Percentiles rank a stretch among this genome's conserved stretches.
Evolutionary conservation across 2,329 filamentous ascomycete genomes (phyloP).

Genomic region (Aspergillus luchuensis): DNA sequence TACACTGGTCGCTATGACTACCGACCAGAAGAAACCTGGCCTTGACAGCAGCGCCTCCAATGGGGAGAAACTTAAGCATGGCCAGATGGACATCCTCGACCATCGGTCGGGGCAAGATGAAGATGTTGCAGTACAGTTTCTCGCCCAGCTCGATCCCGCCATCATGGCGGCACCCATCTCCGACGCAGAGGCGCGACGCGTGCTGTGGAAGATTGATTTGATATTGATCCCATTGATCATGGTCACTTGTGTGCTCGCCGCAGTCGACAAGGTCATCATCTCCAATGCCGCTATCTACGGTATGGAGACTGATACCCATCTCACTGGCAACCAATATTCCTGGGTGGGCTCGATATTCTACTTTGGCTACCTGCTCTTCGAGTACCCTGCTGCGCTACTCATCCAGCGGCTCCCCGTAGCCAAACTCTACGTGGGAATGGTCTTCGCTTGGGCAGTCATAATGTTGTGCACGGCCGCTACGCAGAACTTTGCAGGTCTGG

Average conservation of each 20-base stretch:
- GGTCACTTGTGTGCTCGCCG: conserved; percentile 1
- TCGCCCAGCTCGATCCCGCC: conserved; percentile 1
- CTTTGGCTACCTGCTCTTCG: conserved; percentile 5
- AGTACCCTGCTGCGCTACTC: neutral
- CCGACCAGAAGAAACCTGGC: neutral
- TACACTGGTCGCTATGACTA: neutral
- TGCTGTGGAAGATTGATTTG: conserved; percentile 11
- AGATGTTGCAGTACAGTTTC: conserved; percentile 7
- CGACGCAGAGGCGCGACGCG: neutral
- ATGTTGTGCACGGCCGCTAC: conserved; percentile 5
- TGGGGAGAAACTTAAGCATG: neutral
- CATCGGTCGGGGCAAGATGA: neutral
- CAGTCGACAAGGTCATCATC: conserved; percentile 11
- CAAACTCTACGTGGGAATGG: conserved; percentile 1
- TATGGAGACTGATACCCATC: conserved; percentile 1
- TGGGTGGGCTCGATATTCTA: conserved; percentile 11
- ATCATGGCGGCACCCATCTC: neutral
- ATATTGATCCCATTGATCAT: conserved; percentile 9
- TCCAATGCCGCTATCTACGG: conserved; percentile 8
- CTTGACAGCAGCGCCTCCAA: neutral
- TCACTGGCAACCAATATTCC: conserved; percentile 6
- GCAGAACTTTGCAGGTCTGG: conserved; percentile 7
- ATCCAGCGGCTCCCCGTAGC: conserved; percentile 4
- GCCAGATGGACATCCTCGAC: neutral
- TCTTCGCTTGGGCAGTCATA: neutral